These are phyloP conservation scores for Xylaria acuta DNA, from an alignment of 495 filamentous ascomycete genomes.

Conservation along the genomic window DNA sequence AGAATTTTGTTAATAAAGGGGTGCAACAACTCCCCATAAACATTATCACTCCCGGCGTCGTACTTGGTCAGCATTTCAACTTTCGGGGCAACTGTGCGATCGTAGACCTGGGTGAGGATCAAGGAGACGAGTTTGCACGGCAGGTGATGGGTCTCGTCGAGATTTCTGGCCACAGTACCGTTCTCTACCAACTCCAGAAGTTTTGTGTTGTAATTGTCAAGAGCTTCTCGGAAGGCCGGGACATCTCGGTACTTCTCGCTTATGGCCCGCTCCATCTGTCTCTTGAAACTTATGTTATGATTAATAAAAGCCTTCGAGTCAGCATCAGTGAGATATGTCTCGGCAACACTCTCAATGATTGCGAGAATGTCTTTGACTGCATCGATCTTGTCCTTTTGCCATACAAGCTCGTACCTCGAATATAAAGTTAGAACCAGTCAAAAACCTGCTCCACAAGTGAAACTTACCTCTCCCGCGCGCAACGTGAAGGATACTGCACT, in stretches of 20 bases:
- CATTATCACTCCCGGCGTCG: slow-evolving; percentile 85
- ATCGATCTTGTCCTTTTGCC: slow-evolving; percentile 81
- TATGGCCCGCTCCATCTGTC: slow-evolving; percentile 70
- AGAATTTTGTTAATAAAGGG: slow-evolving; percentile 82
- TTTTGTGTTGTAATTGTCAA: slow-evolving; percentile 77
- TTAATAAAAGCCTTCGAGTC: slow-evolving; percentile 71
- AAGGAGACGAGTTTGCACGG: slow-evolving; percentile 74
- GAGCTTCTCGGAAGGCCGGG: slow-evolving; percentile 67
- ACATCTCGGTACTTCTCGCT: slow-evolving; percentile 69
- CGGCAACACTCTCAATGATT: slow-evolving; percentile 74
- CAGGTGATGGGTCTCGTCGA: slow-evolving; percentile 69
- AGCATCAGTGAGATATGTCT: slow-evolving; percentile 73
- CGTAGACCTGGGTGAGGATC: slow-evolving; percentile 87
- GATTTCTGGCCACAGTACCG: slow-evolving; percentile 71
- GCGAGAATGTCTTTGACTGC: slow-evolving; percentile 83
- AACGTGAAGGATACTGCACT: slow-evolving; percentile 76
- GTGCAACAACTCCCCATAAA: slow-evolving; percentile 91
- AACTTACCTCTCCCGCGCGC: slow-evolving; percentile 68
- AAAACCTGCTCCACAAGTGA: background rate
- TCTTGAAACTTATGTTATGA: slow-evolving; percentile 73
- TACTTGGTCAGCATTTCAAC: slow-evolving; percentile 83
- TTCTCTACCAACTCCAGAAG: slow-evolving; percentile 64
- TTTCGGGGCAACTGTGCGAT: slow-evolving; percentile 87
- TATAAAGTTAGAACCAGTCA: slow-evolving; percentile 32
- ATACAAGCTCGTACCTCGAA: slow-evolving; percentile 77